phyloP scores from a whole-genome alignment of 352 stramenopile genomes.

The Globisporangium splendens region DNA sequence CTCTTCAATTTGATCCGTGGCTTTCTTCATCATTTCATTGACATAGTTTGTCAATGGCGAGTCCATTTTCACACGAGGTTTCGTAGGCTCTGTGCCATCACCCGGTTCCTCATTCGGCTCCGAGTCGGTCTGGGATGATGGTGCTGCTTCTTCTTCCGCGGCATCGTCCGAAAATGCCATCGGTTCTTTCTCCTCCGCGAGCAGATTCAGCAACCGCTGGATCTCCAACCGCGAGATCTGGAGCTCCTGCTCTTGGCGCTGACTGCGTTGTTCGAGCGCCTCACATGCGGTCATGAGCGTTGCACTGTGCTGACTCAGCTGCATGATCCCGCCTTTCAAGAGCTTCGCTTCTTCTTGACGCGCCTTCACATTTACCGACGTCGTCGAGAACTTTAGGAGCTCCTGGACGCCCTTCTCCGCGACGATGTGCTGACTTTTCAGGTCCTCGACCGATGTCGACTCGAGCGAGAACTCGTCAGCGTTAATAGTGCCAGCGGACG shows the following conservation, averaged over 20 bases:
- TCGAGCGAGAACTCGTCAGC: slow-evolving; percentile 42
- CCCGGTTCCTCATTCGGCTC: slow-evolving; percentile 15
- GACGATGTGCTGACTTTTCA: slow-evolving; percentile 66
- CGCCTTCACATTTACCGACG: slow-evolving; percentile 35
- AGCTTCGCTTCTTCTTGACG: slow-evolving; percentile 52
- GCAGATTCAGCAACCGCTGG: slow-evolving; percentile 32
- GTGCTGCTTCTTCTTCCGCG: neutral
- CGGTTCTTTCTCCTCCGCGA: slow-evolving; percentile 21
- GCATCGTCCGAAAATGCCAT: slow-evolving; percentile 14
- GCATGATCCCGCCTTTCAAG: slow-evolving; percentile 39
- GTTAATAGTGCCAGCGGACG: slow-evolving; percentile 12
- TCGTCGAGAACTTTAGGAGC: slow-evolving; percentile 45
- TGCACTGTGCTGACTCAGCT: slow-evolving; percentile 39
- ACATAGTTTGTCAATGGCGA: slow-evolving; percentile 76
- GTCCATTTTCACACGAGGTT: slow-evolving; percentile 21
- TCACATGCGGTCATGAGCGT: slow-evolving; percentile 48
- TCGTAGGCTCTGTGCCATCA: slow-evolving; percentile 2
- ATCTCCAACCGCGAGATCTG: slow-evolving; percentile 40
- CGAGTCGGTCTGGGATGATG: slow-evolving; percentile 4
- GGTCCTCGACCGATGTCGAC: slow-evolving; percentile 37
- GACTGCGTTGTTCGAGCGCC: slow-evolving; percentile 36
- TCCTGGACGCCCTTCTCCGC: slow-evolving; percentile 60
- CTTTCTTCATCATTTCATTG: slow-evolving; percentile 66
- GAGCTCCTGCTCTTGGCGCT: slow-evolving; percentile 43
- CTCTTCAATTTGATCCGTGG: slow-evolving; percentile 78